phyloP scores from a whole-genome alignment of 2,329 filamentous ascomycete species.

The Arthrobotrys megalospora region DNA sequence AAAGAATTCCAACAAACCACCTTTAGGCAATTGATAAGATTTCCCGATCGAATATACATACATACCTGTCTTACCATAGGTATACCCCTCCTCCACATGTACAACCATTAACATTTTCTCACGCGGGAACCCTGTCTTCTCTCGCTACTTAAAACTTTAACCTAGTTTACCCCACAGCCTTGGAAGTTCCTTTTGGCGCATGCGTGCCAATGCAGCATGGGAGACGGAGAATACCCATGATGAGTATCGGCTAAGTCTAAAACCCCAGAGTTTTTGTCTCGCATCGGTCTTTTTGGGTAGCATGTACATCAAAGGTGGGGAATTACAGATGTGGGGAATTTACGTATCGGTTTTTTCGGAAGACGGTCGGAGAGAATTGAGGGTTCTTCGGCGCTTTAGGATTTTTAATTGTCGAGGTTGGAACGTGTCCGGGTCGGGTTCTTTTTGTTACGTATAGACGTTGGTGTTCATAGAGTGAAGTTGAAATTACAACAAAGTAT shows the following conservation, averaged over 20 bases:
- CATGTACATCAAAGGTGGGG: neutral
- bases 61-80: neutral
- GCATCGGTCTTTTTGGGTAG: neutral
- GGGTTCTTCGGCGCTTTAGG: slow-evolving; percentile 4
- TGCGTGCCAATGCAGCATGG: slow-evolving; percentile 3
- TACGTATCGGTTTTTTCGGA: slow-evolving; percentile 14
- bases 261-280: slow-evolving; percentile 23
- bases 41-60: neutral
- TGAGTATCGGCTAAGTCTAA: slow-evolving; percentile 2
- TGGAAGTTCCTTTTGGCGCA: slow-evolving; percentile 7
- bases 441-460: slow-evolving; percentile 9
- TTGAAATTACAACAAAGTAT: slow-evolving; percentile 42
- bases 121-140: slow-evolving; percentile 13
- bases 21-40: slow-evolving; percentile 39
- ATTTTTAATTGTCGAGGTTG: slow-evolving; percentile 30
- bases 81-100: neutral
- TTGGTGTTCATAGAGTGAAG: neutral
- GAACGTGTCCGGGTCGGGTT: neutral
- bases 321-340: slow-evolving; percentile 13
- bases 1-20: neutral
- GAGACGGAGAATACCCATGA: slow-evolving; percentile 40
- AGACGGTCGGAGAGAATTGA: slow-evolving; percentile 3
- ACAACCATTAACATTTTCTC: neutral
- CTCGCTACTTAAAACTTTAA: slow-evolving; percentile 19
- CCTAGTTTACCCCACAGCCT: slow-evolving; percentile 30